Evolutionary conservation across 495 filamentous ascomycete genomes (phyloP).

Genomic region (Mytilinidion resinicola): DNA sequence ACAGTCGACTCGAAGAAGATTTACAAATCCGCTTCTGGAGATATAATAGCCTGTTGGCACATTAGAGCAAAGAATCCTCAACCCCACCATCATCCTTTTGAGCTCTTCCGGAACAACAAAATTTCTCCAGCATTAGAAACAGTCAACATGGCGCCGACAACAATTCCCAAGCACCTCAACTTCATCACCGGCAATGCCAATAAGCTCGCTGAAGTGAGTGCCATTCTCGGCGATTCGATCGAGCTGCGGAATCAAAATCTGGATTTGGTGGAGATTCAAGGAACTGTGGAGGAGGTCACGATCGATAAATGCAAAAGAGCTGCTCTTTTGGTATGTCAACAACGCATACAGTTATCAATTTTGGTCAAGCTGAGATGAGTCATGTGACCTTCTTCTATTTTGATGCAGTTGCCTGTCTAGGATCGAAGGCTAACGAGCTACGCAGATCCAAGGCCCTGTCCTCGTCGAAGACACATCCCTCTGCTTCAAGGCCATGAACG

Average conservation of each 20-base stretch:
- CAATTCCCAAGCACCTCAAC: conserved; percentile 52
- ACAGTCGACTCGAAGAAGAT: too few species aligned
- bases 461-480: conserved; percentile 94
- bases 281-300: conserved; percentile 84
- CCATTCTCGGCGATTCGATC: conserved; percentile 71
- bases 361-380: background rate
- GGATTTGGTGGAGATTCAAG: conserved; percentile 86
- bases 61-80: background rate
- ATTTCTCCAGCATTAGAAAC: conserved; percentile 2
- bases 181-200: conserved; percentile 97
- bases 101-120: background rate
- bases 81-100: background rate
- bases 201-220: conserved; percentile 81
- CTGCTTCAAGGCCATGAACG: conserved; percentile 82
- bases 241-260: conserved; percentile 65
- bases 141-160: conserved; percentile 25
- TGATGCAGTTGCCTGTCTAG: too few species aligned
- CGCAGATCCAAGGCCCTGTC: conserved; percentile 74
- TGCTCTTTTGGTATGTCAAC: conserved; percentile 51
- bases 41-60: background rate
- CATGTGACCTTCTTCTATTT: background rate
- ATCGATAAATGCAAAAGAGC: conserved; percentile 79
- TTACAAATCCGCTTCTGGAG: too few species aligned
- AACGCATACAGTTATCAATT: too few species aligned
- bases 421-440: background rate